Percentiles rank a stretch among this genome's conserved stretches.
Conservation (phyloP, 1,284 basidiomycete genomes). For the Sanghuangporus sanghuang region DNA sequence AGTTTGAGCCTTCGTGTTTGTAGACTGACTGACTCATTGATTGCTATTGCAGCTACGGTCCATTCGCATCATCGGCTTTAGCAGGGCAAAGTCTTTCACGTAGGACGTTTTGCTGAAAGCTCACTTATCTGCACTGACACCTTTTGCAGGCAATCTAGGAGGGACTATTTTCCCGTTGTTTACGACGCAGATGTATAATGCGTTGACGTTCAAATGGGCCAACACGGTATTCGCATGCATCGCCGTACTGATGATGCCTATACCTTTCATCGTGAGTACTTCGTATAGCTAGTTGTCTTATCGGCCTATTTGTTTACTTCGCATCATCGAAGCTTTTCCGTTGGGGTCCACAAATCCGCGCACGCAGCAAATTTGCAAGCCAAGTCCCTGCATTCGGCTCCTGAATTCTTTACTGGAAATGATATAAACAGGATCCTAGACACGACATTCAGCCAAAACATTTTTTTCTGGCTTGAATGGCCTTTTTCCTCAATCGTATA, state of each 20-base stretch:
- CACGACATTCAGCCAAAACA: no score
- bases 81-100: constrained; percentile 73
- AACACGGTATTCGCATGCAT: constrained; percentile 64
- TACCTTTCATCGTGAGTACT: constrained; percentile 53
- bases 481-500: no score
- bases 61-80: constrained; percentile 72
- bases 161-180: constrained; percentile 62
- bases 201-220: constrained; percentile 64
- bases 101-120: constrained; percentile 25
- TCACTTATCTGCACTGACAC: neutral
- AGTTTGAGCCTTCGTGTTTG: neutral
- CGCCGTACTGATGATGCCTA: constrained; percentile 55
- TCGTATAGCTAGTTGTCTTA: neutral
- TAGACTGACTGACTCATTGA: constrained; percentile 19
- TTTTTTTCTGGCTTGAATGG: no score
- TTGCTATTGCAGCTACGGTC: constrained; percentile 46
- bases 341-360: constrained; percentile 58
- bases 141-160: constrained; percentile 47
- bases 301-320: neutral
- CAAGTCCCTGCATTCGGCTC: constrained; percentile 13
- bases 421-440: no score
- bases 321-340: constrained; percentile 45
- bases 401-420: neutral
- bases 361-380: constrained; percentile 51
- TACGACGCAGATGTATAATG: constrained; percentile 54